Evolutionary conservation across 352 stramenopile species (phyloP), one percentile per base, ranked within the genome.

Genomic region (Phytophthora boehmeriae): DNA sequence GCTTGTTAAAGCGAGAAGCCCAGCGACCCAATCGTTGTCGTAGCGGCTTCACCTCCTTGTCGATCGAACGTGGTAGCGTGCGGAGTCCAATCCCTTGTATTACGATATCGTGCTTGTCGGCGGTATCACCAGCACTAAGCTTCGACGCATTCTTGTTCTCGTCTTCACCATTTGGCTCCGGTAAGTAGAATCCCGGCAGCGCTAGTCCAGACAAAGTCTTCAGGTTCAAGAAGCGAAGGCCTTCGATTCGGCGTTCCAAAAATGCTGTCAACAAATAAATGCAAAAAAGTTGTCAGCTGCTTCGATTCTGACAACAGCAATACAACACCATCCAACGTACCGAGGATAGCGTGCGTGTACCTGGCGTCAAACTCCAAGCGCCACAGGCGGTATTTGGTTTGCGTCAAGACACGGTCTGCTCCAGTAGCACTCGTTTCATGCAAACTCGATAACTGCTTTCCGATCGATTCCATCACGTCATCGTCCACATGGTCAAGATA

Each of bases 351-450:
- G 27, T 76, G 30, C 22, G 71, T 71, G 44, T 91, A 92, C 38
- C 86, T 83, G 14, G 79, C 77, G 41, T 95, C 86, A 42, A 93
- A 88, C 57, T 95, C 86, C 27, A 93, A 59, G 61, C 76, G 73
- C 86, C 86, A 95, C 0, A 95, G 56, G 42, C 80, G 63, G 36
- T 71, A 73, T 38, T 66, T 73, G 22, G 43, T 16, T 20, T 30
- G 51, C 8, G 49, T 58, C 23, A 73, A 50, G 67, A 38, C 10
- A 48, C 39, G 25, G 35, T 41, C 8, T 62, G 71, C 47, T 47
- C 6, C 38, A 32, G 28, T 14, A 9, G 39, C 44, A 22, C 55
- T 49, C 14, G 28, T 5, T 28, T 56, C 42, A 27, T 13, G 32
- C 9, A 64, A 30, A 2, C 53, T 46, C 17, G 63, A 10, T 5